A percentile compares a stretch with the other conserved stretches of the same genome.
phyloP scores from a whole-genome alignment of 2,329 filamentous ascomycete species.

The Cladosporium colombiae region DNA sequence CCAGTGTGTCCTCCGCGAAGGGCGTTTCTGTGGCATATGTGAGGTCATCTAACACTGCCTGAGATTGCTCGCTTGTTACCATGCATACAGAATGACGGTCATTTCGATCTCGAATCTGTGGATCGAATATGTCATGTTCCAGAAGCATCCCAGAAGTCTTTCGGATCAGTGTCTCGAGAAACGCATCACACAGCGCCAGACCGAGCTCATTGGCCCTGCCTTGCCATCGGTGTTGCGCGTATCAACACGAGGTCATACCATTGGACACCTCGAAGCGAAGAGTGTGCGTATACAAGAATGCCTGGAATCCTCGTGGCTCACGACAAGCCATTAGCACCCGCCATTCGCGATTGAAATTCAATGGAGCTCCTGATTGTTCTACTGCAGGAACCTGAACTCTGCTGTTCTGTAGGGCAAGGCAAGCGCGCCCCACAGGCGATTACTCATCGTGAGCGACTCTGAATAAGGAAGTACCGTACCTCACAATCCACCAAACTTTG shows the following conservation, averaged over 20 bases:
- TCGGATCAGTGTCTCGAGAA: background rate
- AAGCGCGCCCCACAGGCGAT: conserved; percentile 6
- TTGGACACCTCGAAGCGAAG: background rate
- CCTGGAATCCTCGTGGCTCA: background rate
- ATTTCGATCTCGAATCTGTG: background rate
- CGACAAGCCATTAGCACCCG: background rate
- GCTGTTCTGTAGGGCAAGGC: background rate
- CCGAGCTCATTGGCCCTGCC: background rate
- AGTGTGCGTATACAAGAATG: background rate
- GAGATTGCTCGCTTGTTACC: background rate
- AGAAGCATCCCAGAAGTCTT: background rate
- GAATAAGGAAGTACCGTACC: background rate
- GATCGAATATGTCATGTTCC: background rate
- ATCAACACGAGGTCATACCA: background rate
- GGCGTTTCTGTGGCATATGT: background rate
- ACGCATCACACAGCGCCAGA: background rate
- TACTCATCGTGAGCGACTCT: conserved; percentile 10
- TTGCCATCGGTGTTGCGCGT: background rate
- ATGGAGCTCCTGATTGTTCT: background rate
- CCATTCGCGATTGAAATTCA: background rate
- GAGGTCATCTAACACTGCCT: background rate
- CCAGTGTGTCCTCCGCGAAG: background rate
- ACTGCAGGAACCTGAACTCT: background rate
- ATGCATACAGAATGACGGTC: background rate
- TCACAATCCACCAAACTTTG: background rate